These are phyloP conservation scores for Alternaria gansuensis DNA, from an alignment of 2,329 filamentous ascomycete genomes.

Conservation along the genomic window DNA sequence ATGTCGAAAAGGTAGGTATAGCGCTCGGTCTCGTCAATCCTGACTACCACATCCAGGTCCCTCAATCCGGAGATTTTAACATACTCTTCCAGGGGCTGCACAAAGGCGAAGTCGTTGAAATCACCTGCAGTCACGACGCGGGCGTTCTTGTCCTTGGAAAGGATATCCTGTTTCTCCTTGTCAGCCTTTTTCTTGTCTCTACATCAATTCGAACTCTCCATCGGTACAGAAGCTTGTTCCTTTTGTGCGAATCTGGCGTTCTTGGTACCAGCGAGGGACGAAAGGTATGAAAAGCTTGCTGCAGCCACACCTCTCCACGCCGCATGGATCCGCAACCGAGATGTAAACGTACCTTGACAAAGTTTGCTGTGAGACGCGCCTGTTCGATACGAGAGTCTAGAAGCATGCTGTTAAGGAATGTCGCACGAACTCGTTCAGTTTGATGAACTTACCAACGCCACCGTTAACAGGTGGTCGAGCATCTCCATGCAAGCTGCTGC, in stretches of 20 bases:
- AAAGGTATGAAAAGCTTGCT: slow-evolving; percentile 19
- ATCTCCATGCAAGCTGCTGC: slow-evolving; percentile 71
- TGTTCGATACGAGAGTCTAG: slow-evolving; percentile 63
- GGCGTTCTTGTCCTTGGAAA: slow-evolving; percentile 65
- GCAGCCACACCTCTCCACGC: slow-evolving; percentile 29
- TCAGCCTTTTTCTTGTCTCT: slow-evolving; percentile 34
- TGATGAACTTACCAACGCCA: slow-evolving; percentile 55
- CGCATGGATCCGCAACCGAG: slow-evolving; percentile 6
- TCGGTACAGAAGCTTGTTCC: slow-evolving; percentile 13
- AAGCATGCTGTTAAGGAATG: slow-evolving; percentile 11
- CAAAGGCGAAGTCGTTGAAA: slow-evolving; percentile 76
- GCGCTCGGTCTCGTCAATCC: slow-evolving; percentile 64
- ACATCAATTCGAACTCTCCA: background rate
- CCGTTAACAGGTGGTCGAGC: slow-evolving; percentile 72
- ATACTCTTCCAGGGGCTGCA: slow-evolving; percentile 67
- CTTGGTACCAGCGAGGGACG: slow-evolving; percentile 19
- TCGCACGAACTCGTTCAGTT: background rate
- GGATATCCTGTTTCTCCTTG: slow-evolving; percentile 55
- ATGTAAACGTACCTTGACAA: slow-evolving; percentile 43
- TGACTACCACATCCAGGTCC: slow-evolving; percentile 69
- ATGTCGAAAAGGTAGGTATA: slow-evolving; percentile 77
- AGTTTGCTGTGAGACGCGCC: slow-evolving; percentile 64
- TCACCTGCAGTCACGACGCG: slow-evolving; percentile 70
- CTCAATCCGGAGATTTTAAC: slow-evolving; percentile 62
- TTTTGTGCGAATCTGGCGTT: slow-evolving; percentile 31